Conservation (phyloP, 768 basidiomycete genomes). For the Naganishia vishniacii region DNA sequence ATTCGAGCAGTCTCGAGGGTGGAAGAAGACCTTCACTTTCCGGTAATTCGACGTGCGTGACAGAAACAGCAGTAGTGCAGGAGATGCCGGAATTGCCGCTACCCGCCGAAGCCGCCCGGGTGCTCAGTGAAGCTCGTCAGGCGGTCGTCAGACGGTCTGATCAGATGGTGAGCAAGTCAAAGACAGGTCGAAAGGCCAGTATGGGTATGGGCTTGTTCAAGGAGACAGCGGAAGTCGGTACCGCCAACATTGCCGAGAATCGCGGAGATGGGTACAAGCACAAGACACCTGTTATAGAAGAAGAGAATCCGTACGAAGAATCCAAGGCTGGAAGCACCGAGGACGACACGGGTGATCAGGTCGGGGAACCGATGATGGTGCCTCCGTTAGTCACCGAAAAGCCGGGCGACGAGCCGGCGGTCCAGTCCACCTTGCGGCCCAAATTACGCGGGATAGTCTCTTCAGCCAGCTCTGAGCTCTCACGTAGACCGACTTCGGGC, state of each 20-base stretch:
- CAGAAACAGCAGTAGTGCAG: conserved; percentile 29
- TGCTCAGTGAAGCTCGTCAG: conserved; percentile 39
- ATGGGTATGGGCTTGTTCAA: conserved; percentile 51
- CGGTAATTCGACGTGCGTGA: neutral
- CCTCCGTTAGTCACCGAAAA: no score
- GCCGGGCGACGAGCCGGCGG: neutral
- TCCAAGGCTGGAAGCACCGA: neutral
- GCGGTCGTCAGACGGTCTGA: conserved; percentile 23
- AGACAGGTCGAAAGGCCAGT: conserved; percentile 49
- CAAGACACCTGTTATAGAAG: conserved; percentile 8
- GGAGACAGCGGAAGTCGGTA: conserved; percentile 37
- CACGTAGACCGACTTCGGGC: neutral
- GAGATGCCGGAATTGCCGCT: conserved; percentile 37
- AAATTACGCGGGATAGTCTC: neutral
- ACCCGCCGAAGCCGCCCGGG: conserved; percentile 39
- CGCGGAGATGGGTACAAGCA: neutral
- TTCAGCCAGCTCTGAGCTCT: neutral
- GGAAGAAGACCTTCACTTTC: neutral
- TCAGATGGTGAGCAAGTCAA: conserved; percentile 24
- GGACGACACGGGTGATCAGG: neutral
- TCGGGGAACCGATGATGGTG: no score
- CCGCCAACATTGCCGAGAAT: neutral
- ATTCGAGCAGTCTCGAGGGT: neutral
- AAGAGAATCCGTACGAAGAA: neutral
- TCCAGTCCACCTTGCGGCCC: neutral